Base-by-base conservation (phyloP, 2,329 filamentous ascomycete genomes). In the Penicillium sp. region DNA sequence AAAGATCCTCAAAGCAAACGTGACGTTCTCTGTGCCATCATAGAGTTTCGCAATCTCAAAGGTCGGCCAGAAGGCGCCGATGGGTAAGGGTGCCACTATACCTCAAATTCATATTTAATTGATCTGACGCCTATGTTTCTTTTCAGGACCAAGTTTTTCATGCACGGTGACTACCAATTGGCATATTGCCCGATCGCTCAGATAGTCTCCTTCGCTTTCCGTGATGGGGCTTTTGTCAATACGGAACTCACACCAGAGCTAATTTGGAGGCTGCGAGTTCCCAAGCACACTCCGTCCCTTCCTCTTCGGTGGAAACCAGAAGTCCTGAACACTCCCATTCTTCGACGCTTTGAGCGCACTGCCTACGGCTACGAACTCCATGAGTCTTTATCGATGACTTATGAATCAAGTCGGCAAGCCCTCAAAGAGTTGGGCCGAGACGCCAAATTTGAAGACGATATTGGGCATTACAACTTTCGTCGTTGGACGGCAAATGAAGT, bases 81-180 rank as follows among this genome's bases (percentile, higher is more conserved):
- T 63, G 19, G 66, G 61, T 70, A 69, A n/a, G n/a, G n/a, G n/a
- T n/a, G n/a, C n/a, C n/a, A n/a, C n/a, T n/a, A n/a, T n/a, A n/a
- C n/a, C n/a, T n/a, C n/a, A n/a, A n/a, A n/a, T n/a, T n/a, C n/a
- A n/a, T n/a, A n/a, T n/a, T n/a, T n/a, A n/a, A n/a, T n/a, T n/a
- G n/a, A n/a, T n/a, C n/a, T n/a, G n/a, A n/a, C n/a, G n/a, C n/a
- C n/a, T n/a, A n/a, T n/a, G n/a, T n/a, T n/a, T n/a, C n/a, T n/a
- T n/a, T n/a, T n/a, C n/a, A n/a, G n/a, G n/a, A n/a, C 64, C 6
- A 69, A 69, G 57, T 69, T 69, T 44, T 71, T 69, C 21, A 68
- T 71, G 47, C 37, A 71, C 29, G 27, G 65, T n/a, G 57, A 68
- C 56, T 71, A 71, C 31, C 47, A 70, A 61, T 37, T 71, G 16